Percentiles rank a stretch among this genome's conserved stretches.
These are phyloP conservation scores for Bacidia gigantensis DNA, from an alignment of 495 filamentous ascomycete species.

Conservation along the genomic window DNA sequence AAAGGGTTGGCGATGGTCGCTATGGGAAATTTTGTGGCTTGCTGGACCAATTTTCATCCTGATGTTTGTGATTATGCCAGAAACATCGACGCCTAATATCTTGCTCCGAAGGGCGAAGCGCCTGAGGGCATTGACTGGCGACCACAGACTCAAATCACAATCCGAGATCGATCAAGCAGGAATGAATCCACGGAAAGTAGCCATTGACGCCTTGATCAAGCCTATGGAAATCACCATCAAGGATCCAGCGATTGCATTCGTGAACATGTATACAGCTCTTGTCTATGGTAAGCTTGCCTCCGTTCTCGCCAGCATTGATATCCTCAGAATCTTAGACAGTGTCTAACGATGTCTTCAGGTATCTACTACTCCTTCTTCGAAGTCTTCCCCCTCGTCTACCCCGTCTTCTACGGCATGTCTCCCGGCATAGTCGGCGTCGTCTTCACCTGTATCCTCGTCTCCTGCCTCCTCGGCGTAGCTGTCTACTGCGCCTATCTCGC, in stretches of 20 bases:
- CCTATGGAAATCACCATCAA: slow-evolving; percentile 45
- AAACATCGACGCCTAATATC: slow-evolving; percentile 43
- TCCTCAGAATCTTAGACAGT: background rate
- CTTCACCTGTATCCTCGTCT: slow-evolving; percentile 49
- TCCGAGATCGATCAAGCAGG: slow-evolving; percentile 39
- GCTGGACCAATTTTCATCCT: slow-evolving; percentile 33
- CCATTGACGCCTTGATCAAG: slow-evolving; percentile 45
- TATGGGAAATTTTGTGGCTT: slow-evolving; percentile 38
- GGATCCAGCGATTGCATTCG: slow-evolving; percentile 46
- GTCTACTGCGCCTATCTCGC: slow-evolving; percentile 38
- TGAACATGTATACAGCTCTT: slow-evolving; percentile 44
- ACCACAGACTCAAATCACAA: slow-evolving; percentile 30
- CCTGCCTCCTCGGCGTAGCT: slow-evolving; percentile 37
- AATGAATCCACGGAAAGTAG: slow-evolving; percentile 32
- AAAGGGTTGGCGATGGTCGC: slow-evolving; percentile 42
- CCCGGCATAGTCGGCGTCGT: slow-evolving; percentile 48
- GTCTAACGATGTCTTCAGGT: background rate
- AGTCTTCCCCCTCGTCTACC: slow-evolving; percentile 60
- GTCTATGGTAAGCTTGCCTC: slow-evolving; percentile 29
- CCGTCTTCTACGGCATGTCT: slow-evolving; percentile 45
- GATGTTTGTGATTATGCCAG: slow-evolving; percentile 41
- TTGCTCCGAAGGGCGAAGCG: slow-evolving; percentile 42
- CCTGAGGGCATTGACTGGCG: slow-evolving; percentile 34
- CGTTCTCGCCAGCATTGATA: no score
- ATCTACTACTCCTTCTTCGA: slow-evolving; percentile 58